Evolutionary conservation across 1,284 basidiomycete genomes (phyloP), one percentile per base, ranked within the genome.

Genomic region (Trametes versicolor): DNA sequence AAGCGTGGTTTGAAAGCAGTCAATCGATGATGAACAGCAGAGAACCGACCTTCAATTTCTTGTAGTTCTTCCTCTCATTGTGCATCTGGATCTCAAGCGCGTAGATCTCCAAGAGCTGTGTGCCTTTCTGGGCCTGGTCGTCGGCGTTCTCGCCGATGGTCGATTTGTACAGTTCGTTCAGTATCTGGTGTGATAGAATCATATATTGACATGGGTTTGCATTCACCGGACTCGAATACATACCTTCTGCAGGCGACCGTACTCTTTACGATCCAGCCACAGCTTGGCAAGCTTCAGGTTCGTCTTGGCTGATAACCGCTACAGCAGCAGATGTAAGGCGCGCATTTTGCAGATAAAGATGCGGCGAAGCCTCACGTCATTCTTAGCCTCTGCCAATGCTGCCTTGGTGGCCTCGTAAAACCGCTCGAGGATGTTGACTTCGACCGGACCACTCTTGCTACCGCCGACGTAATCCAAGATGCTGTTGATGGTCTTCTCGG

Each of bases 1-100:
- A 39, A 3, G 15, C 51, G 58, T 32, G 48, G 34, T 34, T 41
- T 21, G 41, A 15, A 48, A 63, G 13, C 27, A 50, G 6, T 19
- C 27, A 32, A 19, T 8, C 15, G 15, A 43, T 56, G 17, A 52
- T 56, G 17, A 52, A 5, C 2, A 27, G 27, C 19, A 4, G 8
- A 5, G 23, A 25, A 47, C 29, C 1, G 62, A 92, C 95, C 84
- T 99, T 98, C 58, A 99, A 85, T 78, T 98, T 98, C 81, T 97
- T 96, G 80, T 91, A 93, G 76, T 99, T 98, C 73, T 93, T 90
- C 70, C 91, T 93, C 79, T 98, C 96, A 72, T 96, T 97, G 80
- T 99, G 96, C 98, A 99, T 99, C 76, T 99, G 97, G 62, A 99
- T 99, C 78, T 99, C 97, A 53, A 99, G 88, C 0, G 98, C 97